A percentile compares a stretch with the other conserved stretches of the same genome.
These are phyloP conservation scores for Nepenthes gracilis DNA, from an alignment of 148 eudicot genomes.

Conservation along the genomic window DNA sequence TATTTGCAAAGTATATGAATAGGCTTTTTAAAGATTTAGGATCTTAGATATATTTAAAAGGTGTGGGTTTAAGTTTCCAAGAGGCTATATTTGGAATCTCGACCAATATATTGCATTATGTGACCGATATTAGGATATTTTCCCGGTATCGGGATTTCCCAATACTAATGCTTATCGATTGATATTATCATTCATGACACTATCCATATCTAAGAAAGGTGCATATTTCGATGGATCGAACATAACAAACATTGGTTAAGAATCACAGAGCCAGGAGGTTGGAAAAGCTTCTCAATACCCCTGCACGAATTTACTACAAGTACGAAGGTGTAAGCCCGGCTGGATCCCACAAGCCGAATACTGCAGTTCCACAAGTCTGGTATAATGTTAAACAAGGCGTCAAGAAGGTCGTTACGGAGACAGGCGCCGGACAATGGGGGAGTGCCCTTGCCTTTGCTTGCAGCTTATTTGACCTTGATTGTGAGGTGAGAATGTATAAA, in stretches of 20 bases:
- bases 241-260: background rate
- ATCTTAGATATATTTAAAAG: no score
- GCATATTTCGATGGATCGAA: background rate
- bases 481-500: conserved; percentile 48
- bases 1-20: no score
- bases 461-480: conserved; percentile 74
- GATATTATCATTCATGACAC: no score
- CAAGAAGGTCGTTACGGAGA: conserved; percentile 84
- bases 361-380: conserved; percentile 91
- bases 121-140: no score
- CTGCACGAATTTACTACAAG: conserved; percentile 88
- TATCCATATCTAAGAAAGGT: background rate
- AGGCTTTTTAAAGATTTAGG: no score
- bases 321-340: conserved; percentile 98
- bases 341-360: conserved; percentile 94
- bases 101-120: no score
- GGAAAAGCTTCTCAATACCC: conserved; percentile 91
- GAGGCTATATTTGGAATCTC: no score
- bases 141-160: no score
- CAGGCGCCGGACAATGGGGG: conserved; percentile 99
- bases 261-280: conserved; percentile 69
- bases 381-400: conserved; percentile 79
- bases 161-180: no score
- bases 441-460: conserved; percentile 86
- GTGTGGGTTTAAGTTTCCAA: no score